A percentile compares a stretch with the other conserved stretches of the same genome.
These are phyloP conservation scores for Clitoria ternatea DNA, from an alignment of 306 rosid species.

Conservation along the genomic window DNA sequence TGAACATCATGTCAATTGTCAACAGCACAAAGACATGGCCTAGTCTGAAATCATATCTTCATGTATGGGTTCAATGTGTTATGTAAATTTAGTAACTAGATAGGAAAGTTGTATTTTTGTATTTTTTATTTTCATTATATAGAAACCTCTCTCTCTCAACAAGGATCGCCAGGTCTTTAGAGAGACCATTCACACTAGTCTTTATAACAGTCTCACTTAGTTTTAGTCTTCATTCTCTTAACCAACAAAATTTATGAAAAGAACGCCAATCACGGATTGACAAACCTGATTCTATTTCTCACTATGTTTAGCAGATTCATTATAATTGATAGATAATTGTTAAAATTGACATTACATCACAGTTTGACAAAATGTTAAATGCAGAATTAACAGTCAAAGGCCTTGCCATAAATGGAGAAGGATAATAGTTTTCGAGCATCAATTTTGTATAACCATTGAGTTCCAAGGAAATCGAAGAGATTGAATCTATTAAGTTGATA, in stretches of 20 bases:
- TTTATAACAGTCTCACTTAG: background rate
- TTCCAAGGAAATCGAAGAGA: constrained; percentile 17
- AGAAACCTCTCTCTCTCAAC: background rate
- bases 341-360: background rate
- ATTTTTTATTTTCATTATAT: too few species aligned
- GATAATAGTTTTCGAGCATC: constrained; percentile 3
- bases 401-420: background rate
- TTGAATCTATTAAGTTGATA: constrained; percentile 19
- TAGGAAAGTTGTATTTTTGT: background rate
- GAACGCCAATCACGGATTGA: background rate
- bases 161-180: background rate
- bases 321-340: background rate
- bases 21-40: background rate
- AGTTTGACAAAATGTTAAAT: background rate
- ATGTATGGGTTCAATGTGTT: background rate
- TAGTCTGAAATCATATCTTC: too few species aligned
- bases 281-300: background rate
- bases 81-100: background rate
- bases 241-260: background rate
- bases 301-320: constrained; percentile 6
- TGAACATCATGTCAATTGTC: background rate
- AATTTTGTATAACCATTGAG: constrained; percentile 6
- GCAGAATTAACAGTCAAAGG: constrained; percentile 7
- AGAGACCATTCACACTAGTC: background rate
- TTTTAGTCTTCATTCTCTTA: background rate